Percentiles rank a stretch among this genome's conserved stretches.
phyloP scores from a whole-genome alignment of 2,329 filamentous ascomycete species.

The Neonectria punicea region DNA sequence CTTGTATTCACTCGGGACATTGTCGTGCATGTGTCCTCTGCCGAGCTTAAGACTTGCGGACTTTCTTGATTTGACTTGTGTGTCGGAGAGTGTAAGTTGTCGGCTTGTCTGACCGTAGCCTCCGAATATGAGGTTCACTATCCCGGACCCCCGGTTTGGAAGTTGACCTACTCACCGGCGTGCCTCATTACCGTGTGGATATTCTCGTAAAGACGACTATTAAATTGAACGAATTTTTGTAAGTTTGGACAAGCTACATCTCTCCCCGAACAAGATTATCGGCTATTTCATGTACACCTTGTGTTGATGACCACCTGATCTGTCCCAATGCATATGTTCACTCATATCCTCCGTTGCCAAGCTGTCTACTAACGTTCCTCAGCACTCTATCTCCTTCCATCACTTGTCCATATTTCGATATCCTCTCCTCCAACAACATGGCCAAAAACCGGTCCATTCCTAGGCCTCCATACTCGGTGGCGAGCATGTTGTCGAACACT shows the following conservation, averaged over 20 bases:
- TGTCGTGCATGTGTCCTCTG: background rate
- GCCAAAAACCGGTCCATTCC: constrained; percentile 47
- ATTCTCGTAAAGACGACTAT: background rate
- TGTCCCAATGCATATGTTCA: background rate
- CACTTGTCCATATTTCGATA: constrained; percentile 37
- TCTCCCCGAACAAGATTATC: background rate
- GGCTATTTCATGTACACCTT: background rate
- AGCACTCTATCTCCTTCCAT: constrained; percentile 44
- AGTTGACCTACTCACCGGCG: background rate
- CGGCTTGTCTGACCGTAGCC: too few relatives aligned
- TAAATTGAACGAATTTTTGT: background rate
- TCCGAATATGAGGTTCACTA: background rate
- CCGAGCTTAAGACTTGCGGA: background rate
- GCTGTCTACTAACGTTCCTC: constrained; percentile 16
- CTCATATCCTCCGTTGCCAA: constrained; percentile 28
- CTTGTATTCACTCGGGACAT: background rate
- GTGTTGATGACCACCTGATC: too few relatives aligned
- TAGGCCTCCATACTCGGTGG: constrained; percentile 35
- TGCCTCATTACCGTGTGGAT: background rate
- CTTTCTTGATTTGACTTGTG: background rate
- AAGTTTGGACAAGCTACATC: background rate
- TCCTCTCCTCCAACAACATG: constrained; percentile 43
- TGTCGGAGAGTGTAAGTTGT: too few relatives aligned
- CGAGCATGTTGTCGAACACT: constrained; percentile 43
- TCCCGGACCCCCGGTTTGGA: background rate